A percentile compares a stretch with the other conserved stretches of the same genome.
Evolutionary conservation across 2,329 filamentous ascomycete genomes (phyloP).

Genomic region (Nakataea oryzae): DNA sequence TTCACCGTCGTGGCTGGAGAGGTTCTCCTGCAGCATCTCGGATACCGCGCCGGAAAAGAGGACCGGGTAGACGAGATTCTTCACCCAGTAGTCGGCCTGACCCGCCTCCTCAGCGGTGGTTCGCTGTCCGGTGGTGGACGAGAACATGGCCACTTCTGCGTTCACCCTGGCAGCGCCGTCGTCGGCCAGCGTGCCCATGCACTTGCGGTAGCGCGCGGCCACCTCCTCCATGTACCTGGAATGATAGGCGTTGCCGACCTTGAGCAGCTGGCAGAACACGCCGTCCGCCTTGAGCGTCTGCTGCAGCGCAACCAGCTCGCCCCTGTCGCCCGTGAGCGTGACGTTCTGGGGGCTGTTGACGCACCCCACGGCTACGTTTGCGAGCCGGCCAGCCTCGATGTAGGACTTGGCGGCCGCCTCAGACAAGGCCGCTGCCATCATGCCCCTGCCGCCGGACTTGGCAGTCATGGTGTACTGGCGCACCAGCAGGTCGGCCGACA

Average conservation of each 20-base stretch:
- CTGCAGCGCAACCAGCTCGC: neutral
- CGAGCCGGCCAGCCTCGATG: neutral
- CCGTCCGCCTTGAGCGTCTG: neutral
- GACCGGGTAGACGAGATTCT: constrained; percentile 17
- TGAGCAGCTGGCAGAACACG: constrained; percentile 9
- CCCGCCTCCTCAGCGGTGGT: constrained; percentile 1
- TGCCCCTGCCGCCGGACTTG: constrained; percentile 14
- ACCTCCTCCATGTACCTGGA: constrained; percentile 17
- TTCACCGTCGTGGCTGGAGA: neutral
- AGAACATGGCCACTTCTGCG: constrained; percentile 11
- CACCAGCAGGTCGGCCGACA: neutral
- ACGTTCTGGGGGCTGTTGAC: constrained; percentile 23
- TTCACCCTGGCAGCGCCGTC: neutral
- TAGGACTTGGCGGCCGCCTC: constrained; percentile 22
- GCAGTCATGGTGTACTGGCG: neutral
- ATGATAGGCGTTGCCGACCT: constrained; percentile 22
- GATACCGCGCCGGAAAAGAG: constrained; percentile 14
- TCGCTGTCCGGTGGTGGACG: constrained; percentile 10
- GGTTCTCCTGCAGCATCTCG: constrained; percentile 1
- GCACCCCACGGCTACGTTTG: constrained; percentile 17
- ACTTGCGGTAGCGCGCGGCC: constrained; percentile 11
- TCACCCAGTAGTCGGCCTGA: constrained; percentile 14
- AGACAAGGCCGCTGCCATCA: constrained; percentile 34
- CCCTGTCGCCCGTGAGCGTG: constrained; percentile 21
- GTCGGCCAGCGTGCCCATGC: constrained; percentile 4